These are phyloP conservation scores for Moricandia moricandioides DNA, from an alignment of 345 rosid species.

Conservation along the genomic window DNA sequence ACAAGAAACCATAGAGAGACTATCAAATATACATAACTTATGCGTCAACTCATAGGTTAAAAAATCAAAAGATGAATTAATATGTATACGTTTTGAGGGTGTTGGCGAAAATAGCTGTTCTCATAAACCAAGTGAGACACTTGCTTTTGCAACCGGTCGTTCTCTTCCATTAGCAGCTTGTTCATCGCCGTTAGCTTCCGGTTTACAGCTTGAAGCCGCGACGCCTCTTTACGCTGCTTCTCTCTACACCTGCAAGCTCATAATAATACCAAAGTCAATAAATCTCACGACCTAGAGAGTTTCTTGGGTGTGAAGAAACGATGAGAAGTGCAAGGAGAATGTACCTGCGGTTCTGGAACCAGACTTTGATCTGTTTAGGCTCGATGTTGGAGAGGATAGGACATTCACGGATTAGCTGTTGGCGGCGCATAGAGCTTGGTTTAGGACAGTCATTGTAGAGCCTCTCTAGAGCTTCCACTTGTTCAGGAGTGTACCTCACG, in stretches of 20 bases:
- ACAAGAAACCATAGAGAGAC: slow-evolving; percentile 3
- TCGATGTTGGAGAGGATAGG: slow-evolving; percentile 93
- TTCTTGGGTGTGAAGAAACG: slow-evolving; percentile 28
- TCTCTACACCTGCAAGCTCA: slow-evolving; percentile 77
- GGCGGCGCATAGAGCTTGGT: slow-evolving; percentile 93
- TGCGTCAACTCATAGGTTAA: slow-evolving; percentile 6
- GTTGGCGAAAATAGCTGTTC: slow-evolving; percentile 88
- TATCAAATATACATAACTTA: slow-evolving; percentile 12
- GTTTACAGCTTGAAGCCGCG: slow-evolving; percentile 91
- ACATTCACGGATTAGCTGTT: slow-evolving; percentile 94
- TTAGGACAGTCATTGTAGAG: slow-evolving; percentile 97
- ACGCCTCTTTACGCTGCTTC: slow-evolving; percentile 97
- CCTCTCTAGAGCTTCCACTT: slow-evolving; percentile 97
- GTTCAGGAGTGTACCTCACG: slow-evolving; percentile 95
- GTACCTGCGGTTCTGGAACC: slow-evolving; percentile 99
- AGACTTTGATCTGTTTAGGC: slow-evolving; percentile 99
- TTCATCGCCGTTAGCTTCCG: slow-evolving; percentile 95
- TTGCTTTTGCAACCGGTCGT: slow-evolving; percentile 96
- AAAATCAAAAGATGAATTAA: slow-evolving; percentile 16
- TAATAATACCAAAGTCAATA: slow-evolving; percentile 7
- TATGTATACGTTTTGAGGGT: slow-evolving; percentile 59
- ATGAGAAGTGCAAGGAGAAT: background rate
- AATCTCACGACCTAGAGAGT: slow-evolving; percentile 11
- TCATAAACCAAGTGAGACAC: slow-evolving; percentile 96
- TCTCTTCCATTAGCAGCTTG: slow-evolving; percentile 97